phyloP scores from a whole-genome alignment of 495 filamentous ascomycete species.

The Aspergillus homomorphus region DNA sequence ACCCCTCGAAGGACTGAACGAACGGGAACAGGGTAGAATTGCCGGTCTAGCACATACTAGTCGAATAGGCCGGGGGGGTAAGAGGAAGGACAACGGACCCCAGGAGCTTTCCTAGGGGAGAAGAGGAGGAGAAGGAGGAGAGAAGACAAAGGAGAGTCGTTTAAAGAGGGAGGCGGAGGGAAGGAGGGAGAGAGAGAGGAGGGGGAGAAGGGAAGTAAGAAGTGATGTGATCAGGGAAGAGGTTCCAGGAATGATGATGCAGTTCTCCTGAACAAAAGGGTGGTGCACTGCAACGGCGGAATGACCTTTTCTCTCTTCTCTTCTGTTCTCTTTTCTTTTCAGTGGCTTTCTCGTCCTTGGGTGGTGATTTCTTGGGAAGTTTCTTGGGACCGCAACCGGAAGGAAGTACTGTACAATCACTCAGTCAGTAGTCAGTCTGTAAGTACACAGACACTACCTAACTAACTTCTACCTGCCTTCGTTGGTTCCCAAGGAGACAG shows the following conservation, averaged over 20 bases:
- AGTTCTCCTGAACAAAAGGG: conserved; percentile 22
- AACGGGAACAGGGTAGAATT: not conserved
- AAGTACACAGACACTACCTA: too few relatives aligned
- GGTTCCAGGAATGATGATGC: conserved; percentile 16
- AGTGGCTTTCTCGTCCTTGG: conserved; percentile 1
- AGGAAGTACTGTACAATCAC: not conserved
- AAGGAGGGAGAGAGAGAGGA: conserved; percentile 3
- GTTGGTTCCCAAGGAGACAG: not conserved
- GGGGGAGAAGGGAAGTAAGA: not conserved
- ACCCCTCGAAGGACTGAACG: conserved; percentile 6
- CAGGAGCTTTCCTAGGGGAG: not conserved
- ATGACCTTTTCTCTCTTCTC: not conserved
- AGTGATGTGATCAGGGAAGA: not conserved
- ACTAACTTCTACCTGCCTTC: too few relatives aligned
- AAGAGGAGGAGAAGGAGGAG: not conserved
- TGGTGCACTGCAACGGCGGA: not conserved
- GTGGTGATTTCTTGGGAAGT: not conserved
- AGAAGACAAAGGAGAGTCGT: not conserved
- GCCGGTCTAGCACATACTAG: conserved; percentile 14
- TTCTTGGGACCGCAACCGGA: not conserved
- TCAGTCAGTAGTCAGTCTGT: too few relatives aligned
- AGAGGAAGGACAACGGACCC: not conserved
- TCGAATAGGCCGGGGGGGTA: not conserved
- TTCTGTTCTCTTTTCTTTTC: not conserved
- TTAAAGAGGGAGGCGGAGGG: conserved; percentile 7